phyloP scores from a whole-genome alignment of 345 rosid species.

The Pelargonium nanum region DNA sequence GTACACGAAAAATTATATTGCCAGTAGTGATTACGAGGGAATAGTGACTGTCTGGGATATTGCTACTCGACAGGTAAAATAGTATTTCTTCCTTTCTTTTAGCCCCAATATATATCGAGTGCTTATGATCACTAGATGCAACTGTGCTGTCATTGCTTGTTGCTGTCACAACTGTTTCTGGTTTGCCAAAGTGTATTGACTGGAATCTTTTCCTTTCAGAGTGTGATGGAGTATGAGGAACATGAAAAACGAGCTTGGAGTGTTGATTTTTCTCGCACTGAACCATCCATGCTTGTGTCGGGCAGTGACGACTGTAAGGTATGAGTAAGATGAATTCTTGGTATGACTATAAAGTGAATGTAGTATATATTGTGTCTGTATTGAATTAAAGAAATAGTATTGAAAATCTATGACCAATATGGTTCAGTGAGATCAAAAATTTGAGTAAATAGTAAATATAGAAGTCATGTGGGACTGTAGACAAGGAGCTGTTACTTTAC shows the following conservation, averaged over 20 bases:
- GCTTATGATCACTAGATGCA: background rate
- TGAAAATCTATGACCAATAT: no score
- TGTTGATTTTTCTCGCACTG: conserved; percentile 52
- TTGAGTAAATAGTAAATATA: no score
- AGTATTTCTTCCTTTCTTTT: conserved; percentile 1
- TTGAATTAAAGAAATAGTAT: no score
- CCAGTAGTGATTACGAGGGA: conserved; percentile 61
- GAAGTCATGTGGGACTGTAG: no score
- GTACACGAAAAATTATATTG: conserved; percentile 43
- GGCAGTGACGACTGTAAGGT: conserved; percentile 65
- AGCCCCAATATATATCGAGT: background rate
- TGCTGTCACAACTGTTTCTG: background rate
- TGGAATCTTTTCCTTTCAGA: conserved; percentile 21
- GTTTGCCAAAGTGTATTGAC: background rate
- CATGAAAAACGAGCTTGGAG: conserved; percentile 63
- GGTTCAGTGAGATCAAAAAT: no score
- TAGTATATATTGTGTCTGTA: no score
- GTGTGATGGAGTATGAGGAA: conserved; percentile 56
- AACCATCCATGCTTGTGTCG: conserved; percentile 54
- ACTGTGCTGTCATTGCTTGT: background rate
- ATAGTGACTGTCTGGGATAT: conserved; percentile 52
- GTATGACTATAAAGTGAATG: no score
- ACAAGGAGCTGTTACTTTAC: no score
- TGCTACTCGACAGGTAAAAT: conserved; percentile 40
- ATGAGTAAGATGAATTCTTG: conserved; percentile 3